Evolutionary conservation across 2,329 filamentous ascomycete genomes (phyloP).

Genomic region (Cordyceps fumosorosea): DNA sequence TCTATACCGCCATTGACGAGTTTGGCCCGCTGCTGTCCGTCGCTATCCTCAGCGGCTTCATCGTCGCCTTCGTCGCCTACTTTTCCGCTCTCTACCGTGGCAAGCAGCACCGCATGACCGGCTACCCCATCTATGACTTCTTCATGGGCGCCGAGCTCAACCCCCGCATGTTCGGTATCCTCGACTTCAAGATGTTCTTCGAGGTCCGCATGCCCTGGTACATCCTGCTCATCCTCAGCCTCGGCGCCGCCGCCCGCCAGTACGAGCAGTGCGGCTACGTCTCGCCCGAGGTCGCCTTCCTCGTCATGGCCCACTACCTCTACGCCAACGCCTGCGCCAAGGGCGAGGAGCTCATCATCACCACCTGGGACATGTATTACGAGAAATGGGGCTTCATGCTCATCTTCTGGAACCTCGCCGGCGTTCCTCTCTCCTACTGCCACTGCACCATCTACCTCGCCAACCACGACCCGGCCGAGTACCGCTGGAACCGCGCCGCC

Average conservation of each 20-base stretch:
- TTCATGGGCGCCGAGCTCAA: slow-evolving; percentile 92
- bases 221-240: slow-evolving; percentile 73
- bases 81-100: slow-evolving; percentile 75
- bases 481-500: slow-evolving; percentile 66
- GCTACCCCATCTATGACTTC: slow-evolving; percentile 78
- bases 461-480: slow-evolving; percentile 71
- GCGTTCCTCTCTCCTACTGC: slow-evolving; percentile 86
- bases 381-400: slow-evolving; percentile 98
- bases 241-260: slow-evolving; percentile 72
- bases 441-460: slow-evolving; percentile 89
- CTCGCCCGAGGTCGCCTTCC: slow-evolving; percentile 74
- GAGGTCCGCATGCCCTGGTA: slow-evolving; percentile 91
- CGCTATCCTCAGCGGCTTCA: slow-evolving; percentile 82
- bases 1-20: slow-evolving; percentile 90
- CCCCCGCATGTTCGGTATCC: slow-evolving; percentile 75
- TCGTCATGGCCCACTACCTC: slow-evolving; percentile 83
- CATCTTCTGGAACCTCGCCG: slow-evolving; percentile 94
- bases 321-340: slow-evolving; percentile 91
- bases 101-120: slow-evolving; percentile 87
- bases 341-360: slow-evolving; percentile 83
- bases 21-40: slow-evolving; percentile 92
- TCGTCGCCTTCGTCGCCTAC: slow-evolving; percentile 79
- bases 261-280: slow-evolving; percentile 82
- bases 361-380: slow-evolving; percentile 94
- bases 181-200: slow-evolving; percentile 97